Conservation (phyloP, 495 filamentous ascomycete genomes). For the Xylaria cubensis region DNA sequence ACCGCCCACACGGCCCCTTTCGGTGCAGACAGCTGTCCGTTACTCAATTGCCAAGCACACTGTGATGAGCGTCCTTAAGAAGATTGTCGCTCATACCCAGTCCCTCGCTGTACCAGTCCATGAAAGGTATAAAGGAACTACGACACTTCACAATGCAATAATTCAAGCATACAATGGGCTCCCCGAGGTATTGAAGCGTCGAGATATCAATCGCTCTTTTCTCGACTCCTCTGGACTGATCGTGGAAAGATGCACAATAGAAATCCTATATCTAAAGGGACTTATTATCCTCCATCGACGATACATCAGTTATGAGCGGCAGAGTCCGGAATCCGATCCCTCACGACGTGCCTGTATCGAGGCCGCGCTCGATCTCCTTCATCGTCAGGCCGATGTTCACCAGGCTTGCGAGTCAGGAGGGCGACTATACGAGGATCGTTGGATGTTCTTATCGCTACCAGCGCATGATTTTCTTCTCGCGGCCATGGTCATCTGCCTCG, state of each 20-base stretch:
- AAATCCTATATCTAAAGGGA: conserved; percentile 51
- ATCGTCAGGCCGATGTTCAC: conserved; percentile 45
- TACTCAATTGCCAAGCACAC: conserved; percentile 49
- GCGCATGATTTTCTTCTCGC: conserved; percentile 58
- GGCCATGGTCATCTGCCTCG: conserved; percentile 59
- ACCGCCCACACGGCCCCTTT: conserved; percentile 36
- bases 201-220: conserved; percentile 47
- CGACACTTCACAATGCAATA: conserved; percentile 44
- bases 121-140: conserved; percentile 38
- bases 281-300: conserved; percentile 52
- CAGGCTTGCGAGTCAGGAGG: conserved; percentile 47
- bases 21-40: conserved; percentile 37
- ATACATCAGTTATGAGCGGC: conserved; percentile 44
- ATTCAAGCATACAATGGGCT: conserved; percentile 43
- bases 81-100: conserved; percentile 50
- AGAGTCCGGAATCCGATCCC: conserved; percentile 34
- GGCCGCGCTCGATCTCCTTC: conserved; percentile 50
- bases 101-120: conserved; percentile 42
- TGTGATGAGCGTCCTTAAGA: conserved; percentile 47
- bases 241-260: conserved; percentile 49
- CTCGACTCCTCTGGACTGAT: conserved; percentile 48
- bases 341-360: conserved; percentile 53
- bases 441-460: conserved; percentile 55
- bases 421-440: conserved; percentile 51
- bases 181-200: conserved; percentile 43